Percentiles rank a stretch among this genome's conserved stretches.
phyloP scores from a whole-genome alignment of 495 filamentous ascomycete species.

The Penicillium bialowiezense region DNA sequence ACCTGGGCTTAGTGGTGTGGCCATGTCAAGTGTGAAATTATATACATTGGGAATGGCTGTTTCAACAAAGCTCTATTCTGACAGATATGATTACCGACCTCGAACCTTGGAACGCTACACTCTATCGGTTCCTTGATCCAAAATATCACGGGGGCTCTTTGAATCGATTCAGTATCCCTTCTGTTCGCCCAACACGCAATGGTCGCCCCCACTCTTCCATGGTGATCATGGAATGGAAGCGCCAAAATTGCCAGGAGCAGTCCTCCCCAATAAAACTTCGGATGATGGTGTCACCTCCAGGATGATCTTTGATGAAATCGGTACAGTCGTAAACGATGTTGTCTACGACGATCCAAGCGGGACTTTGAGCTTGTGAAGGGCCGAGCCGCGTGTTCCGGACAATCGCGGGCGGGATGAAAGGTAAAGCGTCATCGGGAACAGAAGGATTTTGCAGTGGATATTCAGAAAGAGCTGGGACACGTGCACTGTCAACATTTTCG shows the following conservation, averaged over 20 bases:
- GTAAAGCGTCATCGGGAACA: no score
- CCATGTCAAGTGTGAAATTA: no score
- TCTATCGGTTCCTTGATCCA: slow-evolving; percentile 3
- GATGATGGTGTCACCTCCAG: slow-evolving; percentile 11
- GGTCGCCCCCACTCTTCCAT: background rate
- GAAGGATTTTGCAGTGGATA: no score
- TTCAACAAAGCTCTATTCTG: no score
- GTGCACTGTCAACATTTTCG: no score
- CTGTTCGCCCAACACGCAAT: slow-evolving; percentile 2
- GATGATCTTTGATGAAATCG: slow-evolving; percentile 10
- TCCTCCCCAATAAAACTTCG: slow-evolving; percentile 13
- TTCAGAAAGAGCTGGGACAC: no score
- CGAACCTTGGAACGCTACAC: no score
- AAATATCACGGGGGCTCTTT: slow-evolving; percentile 8
- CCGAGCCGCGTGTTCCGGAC: background rate
- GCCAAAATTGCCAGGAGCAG: slow-evolving; percentile 14
- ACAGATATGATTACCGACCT: no score
- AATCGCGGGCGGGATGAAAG: no score
- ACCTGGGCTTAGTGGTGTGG: no score
- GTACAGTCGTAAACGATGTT: slow-evolving; percentile 11
- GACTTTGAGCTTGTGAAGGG: background rate
- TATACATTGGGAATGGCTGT: no score
- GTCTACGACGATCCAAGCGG: slow-evolving; percentile 9
- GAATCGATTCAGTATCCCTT: slow-evolving; percentile 7
- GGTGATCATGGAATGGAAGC: slow-evolving; percentile 1